A percentile compares a stretch with the other conserved stretches of the same genome.
Evolutionary conservation across 1,284 basidiomycete species (phyloP).

Genomic region (Ustilago shanxiensis): DNA sequence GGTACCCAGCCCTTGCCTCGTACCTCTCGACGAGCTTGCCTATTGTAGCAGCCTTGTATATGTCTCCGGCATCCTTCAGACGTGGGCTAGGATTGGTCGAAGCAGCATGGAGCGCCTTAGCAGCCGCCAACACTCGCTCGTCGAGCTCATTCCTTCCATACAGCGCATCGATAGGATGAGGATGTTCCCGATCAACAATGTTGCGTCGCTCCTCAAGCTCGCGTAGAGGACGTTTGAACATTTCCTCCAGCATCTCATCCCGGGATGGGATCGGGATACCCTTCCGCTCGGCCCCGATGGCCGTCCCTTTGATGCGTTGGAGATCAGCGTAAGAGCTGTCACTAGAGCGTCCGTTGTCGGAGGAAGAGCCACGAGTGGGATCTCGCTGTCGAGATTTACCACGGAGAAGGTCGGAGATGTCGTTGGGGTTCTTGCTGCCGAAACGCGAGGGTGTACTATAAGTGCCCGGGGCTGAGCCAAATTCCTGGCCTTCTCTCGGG

Average conservation of each 20-base stretch:
- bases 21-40: constrained; percentile 33
- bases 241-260: constrained; percentile 53
- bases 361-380: constrained; percentile 4
- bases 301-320: constrained; percentile 47
- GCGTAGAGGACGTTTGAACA: constrained; percentile 47
- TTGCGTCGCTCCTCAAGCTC: constrained; percentile 38
- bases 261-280: constrained; percentile 51
- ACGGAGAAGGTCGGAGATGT: constrained; percentile 55
- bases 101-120: constrained; percentile 43
- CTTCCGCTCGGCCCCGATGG: constrained; percentile 44
- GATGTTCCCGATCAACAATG: constrained; percentile 54
- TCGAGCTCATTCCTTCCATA: constrained; percentile 62
- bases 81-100: constrained; percentile 9
- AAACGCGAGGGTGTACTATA: constrained; percentile 27
- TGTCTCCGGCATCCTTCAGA: constrained; percentile 10
- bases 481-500: constrained; percentile 36
- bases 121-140: constrained; percentile 58
- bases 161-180: constrained; percentile 59
- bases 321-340: constrained; percentile 29
- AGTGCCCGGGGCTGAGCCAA: constrained; percentile 16
- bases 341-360: constrained; percentile 7
- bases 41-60: constrained; percentile 31
- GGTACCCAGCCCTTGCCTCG: constrained; percentile 42
- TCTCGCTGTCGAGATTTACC: constrained; percentile 22
- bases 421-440: constrained; percentile 52